Evolutionary conservation across 2,329 filamentous ascomycete species (phyloP), one percentile per base, ranked within the genome.

Genomic region (Endothia cerciana): DNA sequence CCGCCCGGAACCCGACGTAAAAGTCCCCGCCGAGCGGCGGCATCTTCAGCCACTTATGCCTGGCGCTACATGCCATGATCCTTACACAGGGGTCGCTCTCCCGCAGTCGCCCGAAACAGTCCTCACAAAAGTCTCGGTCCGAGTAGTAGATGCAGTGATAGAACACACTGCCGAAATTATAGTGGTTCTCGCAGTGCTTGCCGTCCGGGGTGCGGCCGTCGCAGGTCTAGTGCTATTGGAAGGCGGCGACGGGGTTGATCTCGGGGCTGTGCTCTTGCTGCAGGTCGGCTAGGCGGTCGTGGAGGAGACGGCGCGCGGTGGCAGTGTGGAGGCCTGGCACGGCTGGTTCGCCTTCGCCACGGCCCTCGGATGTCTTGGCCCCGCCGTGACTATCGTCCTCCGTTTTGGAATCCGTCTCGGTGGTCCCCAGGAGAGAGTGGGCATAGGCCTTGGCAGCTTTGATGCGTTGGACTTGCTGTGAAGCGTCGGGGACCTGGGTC

Each of bases 81-180:
- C 22, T 22, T 15, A 51, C 22, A 22, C 47, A 22, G 28, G 47
- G 47, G 65, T 66, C 22, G 28, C 13, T 58, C 43, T 55, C 17
- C 58, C 71, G 70, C 36, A 72, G 57, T 40, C 49, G 66, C 15
- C 25, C 41, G 15, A 72, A 62, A 15, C 71, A 72, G 55, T 68
- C 67, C 13, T 36, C 4, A 56, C 70, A 72, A 22, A 72, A 71
- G 66, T 70, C 65, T 11, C 13, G 10, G 53, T 64, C 66, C n/a
- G 57, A 38, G 56, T 70, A 72, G 56, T 69, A 71, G 30, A 70
- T 64, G 57, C 71, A 72, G 40, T 67, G 65, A 58, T 70, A 69
- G 22, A 69, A 64, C 28, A 60, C 67, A 8, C n/a, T 43, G 15
- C 60, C 63, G 33, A 65, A 61, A 13, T 25, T 41, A 17, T n/a